Conservation (phyloP, 169 alveolate genomes). For the Eimeria brunetti region DNA sequence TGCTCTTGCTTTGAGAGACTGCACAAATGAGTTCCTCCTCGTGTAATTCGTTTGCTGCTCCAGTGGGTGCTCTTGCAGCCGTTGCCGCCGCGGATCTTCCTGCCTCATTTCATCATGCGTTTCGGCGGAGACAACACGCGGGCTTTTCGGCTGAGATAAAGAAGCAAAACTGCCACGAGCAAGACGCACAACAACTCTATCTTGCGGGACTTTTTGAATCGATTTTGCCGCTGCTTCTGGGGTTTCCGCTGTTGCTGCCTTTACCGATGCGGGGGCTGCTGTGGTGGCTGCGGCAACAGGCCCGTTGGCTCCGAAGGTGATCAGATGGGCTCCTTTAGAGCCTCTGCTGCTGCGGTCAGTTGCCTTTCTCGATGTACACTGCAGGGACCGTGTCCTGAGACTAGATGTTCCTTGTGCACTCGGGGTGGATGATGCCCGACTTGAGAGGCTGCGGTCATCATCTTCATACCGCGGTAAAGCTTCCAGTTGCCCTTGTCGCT, state of each 20-base stretch:
- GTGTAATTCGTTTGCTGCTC: slow-evolving; percentile 7
- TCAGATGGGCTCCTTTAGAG: neutral
- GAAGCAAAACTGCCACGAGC: neutral
- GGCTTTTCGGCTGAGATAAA: neutral
- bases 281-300: neutral
- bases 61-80: neutral
- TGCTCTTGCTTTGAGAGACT: slow-evolving; percentile 12
- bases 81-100: neutral
- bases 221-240: neutral
- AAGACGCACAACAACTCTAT: slow-evolving; percentile 34
- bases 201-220: neutral
- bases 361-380: slow-evolving; percentile 11
- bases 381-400: slow-evolving; percentile 3
- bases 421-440: neutral
- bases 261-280: neutral
- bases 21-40: neutral
- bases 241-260: neutral
- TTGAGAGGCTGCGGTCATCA: neutral
- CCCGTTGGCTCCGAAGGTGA: neutral
- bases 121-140: neutral
- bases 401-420: neutral
- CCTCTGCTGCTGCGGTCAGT: slow-evolving; percentile 30
- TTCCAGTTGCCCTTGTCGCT: neutral
- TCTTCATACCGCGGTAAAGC: neutral
- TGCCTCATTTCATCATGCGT: neutral